These are phyloP conservation scores for Orbilia blumenaviensis DNA, from an alignment of 2,329 filamentous ascomycete species.

Conservation along the genomic window DNA sequence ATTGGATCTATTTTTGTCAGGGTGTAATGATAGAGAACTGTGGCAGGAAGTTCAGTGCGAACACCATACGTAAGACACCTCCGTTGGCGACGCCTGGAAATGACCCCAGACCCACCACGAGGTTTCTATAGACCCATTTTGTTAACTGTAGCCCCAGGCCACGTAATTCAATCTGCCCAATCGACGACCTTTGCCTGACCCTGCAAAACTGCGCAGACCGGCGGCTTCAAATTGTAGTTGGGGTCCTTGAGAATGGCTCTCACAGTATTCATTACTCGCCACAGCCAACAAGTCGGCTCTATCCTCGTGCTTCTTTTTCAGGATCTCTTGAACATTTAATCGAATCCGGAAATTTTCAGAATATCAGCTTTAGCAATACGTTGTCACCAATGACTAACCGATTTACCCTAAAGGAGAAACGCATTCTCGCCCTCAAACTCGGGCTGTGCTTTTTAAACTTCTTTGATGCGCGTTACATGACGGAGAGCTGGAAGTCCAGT, in stretches of 20 bases:
- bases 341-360: background rate
- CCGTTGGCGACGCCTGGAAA: no score
- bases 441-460: background rate
- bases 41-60: slow-evolving; percentile 3
- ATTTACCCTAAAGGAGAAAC: background rate
- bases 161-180: background rate
- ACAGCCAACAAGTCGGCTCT: background rate
- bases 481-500: background rate
- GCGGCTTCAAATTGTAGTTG: background rate
- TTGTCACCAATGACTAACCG: background rate
- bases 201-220: background rate
- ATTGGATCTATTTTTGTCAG: slow-evolving; percentile 3
- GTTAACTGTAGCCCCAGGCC: background rate
- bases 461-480: background rate
- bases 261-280: background rate
- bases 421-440: background rate
- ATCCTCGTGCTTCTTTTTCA: background rate
- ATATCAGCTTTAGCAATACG: background rate
- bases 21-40: background rate
- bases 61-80: background rate
- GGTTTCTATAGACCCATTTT: background rate
- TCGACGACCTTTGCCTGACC: background rate
- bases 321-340: background rate
- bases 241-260: background rate
- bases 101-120: background rate